Evolutionary conservation across 2,329 filamentous ascomycete species (phyloP), one percentile per base, ranked within the genome.

Genomic region (Tympanopsis confertula): DNA sequence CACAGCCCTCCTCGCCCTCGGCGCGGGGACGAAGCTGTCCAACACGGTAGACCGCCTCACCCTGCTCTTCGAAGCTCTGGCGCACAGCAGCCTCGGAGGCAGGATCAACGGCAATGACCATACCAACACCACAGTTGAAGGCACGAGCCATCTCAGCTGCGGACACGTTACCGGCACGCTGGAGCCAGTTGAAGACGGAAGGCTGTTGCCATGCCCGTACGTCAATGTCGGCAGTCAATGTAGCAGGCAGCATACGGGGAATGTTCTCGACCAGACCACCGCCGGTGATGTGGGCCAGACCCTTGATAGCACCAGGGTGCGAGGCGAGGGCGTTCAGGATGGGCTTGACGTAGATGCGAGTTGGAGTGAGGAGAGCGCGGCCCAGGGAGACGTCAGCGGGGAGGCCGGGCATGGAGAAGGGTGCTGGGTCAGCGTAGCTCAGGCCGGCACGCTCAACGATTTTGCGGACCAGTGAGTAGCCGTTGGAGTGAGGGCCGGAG

Each of bases 261-360:
- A 98, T 82, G 58, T 98, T 98, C 62, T 98, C 91, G 14, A 82
- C 69, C 15, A 98, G 72, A 10, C 91, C 91, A 43, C 91, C 91
- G 37, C 91, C 91, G 0, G 91, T 98, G 63, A 98, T 96, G 62
- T 98, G 91, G 10, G 91, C 84, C 58, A 96, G 82, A 38, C 91
- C 91, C 65, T 94, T 94, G 57, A 96, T 69, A 15, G 7, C 17
- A 15, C 10, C 12, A 15, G 32, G 38, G 33, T 35, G 46, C 46
- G 35, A 47, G 40, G 53, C 50, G 17, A 74, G 61, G 1, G 82
- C 73, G 36, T 77, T 71, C 7, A 96, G 73, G 17, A 94, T 63
- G 22, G 82, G 69, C 56, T 82, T 83, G 50, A 96, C 91, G 61
- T 98, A 98, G 56, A 98, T 95, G 47, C 82, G 75, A 1, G 91